A percentile compares a stretch with the other conserved stretches of the same genome.
Conservation (phyloP, 331 rosid genomes). For the Malus hybrid region DNA sequence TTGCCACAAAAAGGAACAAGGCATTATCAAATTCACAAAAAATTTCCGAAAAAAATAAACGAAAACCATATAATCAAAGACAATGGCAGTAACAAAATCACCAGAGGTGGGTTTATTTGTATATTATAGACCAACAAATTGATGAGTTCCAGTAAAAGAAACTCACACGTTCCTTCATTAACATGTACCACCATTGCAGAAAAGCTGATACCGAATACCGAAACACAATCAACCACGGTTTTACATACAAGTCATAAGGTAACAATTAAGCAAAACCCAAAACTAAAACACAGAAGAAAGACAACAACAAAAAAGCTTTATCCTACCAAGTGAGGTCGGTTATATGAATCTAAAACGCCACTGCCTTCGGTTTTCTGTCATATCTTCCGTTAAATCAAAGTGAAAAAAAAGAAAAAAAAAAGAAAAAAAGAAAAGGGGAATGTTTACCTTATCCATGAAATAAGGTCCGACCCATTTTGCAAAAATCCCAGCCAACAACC, state of each 20-base stretch:
- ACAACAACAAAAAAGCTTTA: too few relatives aligned
- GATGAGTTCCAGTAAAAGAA: not conserved
- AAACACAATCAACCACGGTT: not conserved
- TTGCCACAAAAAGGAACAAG: not conserved
- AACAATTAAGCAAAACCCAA: conserved; percentile 1
- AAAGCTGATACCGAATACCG: not conserved
- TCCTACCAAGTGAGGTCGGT: too few relatives aligned
- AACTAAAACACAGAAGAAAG: not conserved
- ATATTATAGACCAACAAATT: not conserved
- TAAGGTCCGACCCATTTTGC: conserved; percentile 71
- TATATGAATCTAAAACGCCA: too few relatives aligned
- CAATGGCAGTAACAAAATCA: not conserved
- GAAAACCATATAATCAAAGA: not conserved
- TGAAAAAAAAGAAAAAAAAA: too few relatives aligned
- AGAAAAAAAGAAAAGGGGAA: not conserved
- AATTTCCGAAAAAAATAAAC: not conserved
- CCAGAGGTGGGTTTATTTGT: not conserved
- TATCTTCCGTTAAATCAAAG: too few relatives aligned
- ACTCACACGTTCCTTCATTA: not conserved
- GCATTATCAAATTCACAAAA: not conserved
- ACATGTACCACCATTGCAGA: not conserved
- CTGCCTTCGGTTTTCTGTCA: too few relatives aligned
- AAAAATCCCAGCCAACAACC: conserved; percentile 38
- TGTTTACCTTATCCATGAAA: conserved; percentile 43
- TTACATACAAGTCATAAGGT: not conserved